Evolutionary conservation across 1,139 yeast genomes (phyloP).

Genomic region (Scheffersomyces segobiensis): DNA sequence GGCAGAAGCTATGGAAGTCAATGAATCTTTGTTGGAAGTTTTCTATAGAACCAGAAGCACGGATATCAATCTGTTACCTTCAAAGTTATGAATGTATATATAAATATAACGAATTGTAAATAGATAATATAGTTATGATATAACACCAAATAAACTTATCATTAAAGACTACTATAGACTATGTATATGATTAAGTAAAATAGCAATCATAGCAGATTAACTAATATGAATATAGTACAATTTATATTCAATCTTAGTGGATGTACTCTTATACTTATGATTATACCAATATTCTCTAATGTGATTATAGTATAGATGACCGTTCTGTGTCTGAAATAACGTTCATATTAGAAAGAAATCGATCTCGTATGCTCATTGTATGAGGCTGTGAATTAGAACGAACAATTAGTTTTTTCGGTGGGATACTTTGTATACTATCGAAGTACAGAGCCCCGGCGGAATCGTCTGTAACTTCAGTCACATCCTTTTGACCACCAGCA

Average conservation of each 20-base stretch:
- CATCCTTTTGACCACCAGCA: background rate
- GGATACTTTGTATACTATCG: background rate
- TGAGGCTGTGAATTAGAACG: constrained; percentile 33
- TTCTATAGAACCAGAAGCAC: constrained; percentile 33
- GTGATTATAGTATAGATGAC: constrained; percentile 8
- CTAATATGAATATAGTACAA: background rate
- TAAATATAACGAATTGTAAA: background rate
- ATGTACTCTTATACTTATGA: no score
- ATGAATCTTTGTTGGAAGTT: constrained; percentile 25
- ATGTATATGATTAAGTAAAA: background rate
- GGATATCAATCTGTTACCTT: constrained; percentile 16
- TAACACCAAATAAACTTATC: no score
- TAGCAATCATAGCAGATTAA: background rate
- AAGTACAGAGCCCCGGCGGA: background rate
- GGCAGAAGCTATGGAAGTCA: constrained; percentile 23
- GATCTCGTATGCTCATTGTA: constrained; percentile 29
- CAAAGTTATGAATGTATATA: constrained; percentile 3
- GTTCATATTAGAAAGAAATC: constrained; percentile 30
- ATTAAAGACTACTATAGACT: background rate
- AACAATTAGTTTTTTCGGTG: constrained; percentile 1
- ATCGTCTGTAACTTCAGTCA: background rate
- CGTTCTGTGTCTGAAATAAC: constrained; percentile 9
- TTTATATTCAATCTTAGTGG: background rate
- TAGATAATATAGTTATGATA: background rate
- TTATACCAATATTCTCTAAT: background rate